phyloP scores from a whole-genome alignment of 805 yeast species.

The Cyberlindnera xishuangbannaensis region DNA sequence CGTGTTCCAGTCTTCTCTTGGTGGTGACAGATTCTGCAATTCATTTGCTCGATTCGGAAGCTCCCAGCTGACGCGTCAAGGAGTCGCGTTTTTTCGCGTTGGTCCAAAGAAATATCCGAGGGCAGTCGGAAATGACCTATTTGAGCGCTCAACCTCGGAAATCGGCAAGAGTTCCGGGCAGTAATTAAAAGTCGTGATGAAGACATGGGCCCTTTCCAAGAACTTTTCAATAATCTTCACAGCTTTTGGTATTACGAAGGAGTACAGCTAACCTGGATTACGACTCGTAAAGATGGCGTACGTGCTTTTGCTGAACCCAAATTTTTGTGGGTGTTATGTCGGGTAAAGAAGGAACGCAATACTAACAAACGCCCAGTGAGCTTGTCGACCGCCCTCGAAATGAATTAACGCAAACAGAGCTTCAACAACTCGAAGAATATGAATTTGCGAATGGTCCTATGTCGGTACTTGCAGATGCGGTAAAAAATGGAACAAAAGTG shows the following conservation, averaged over 20 bases:
- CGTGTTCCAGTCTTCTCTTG: too few species aligned
- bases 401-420: slow-evolving; percentile 75
- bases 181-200: not conserved
- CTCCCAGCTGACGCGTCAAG: slow-evolving; percentile 1
- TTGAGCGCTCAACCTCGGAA: too few species aligned
- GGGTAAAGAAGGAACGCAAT: too few species aligned
- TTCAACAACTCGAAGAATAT: slow-evolving; percentile 78
- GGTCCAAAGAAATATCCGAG: not conserved
- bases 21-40: slow-evolving; percentile 9
- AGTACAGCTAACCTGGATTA: too few species aligned
- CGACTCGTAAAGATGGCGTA: slow-evolving; percentile 21
- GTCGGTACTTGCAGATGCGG: slow-evolving; percentile 79
- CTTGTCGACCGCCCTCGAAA: slow-evolving; percentile 67
- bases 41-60: slow-evolving; percentile 14
- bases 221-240: too few species aligned
- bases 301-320: too few species aligned
- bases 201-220: too few species aligned
- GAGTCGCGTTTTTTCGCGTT: slow-evolving; percentile 1
- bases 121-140: too few species aligned
- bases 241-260: too few species aligned
- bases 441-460: slow-evolving; percentile 90
- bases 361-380: slow-evolving; percentile 40
- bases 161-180: too few species aligned
- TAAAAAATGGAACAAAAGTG: slow-evolving; percentile 66
- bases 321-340: too few species aligned